Conservation (phyloP, 805 yeast genomes). For the Candida insectalens region DNA sequence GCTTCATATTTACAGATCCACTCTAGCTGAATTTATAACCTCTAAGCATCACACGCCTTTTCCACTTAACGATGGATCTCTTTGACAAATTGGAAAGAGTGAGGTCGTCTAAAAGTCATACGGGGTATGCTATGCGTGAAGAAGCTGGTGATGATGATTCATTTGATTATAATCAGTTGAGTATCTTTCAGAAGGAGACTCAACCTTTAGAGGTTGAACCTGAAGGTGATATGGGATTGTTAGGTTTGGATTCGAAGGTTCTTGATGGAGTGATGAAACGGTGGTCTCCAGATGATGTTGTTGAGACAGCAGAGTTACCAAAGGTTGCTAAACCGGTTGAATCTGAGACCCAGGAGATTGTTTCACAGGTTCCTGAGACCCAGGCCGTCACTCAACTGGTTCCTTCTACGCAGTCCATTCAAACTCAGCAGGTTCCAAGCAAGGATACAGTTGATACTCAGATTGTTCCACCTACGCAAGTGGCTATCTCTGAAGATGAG, state of each 20-base stretch:
- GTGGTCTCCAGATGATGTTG: neutral
- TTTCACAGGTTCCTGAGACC: neutral
- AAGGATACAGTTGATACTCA: too few species aligned
- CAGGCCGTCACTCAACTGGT: neutral
- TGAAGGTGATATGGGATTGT: neutral
- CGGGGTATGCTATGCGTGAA: neutral
- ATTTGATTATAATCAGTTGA: neutral
- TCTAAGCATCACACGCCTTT: too few species aligned
- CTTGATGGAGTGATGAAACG: slow-evolving; percentile 2
- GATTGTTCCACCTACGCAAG: slow-evolving; percentile 4
- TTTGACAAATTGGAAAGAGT: neutral
- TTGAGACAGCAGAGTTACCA: neutral
- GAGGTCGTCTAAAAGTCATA: neutral
- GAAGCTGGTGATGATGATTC: neutral
- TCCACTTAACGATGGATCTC: too few species aligned
- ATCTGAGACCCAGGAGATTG: too few species aligned
- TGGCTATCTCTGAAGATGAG: slow-evolving; percentile 4
- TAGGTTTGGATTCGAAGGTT: slow-evolving; percentile 2
- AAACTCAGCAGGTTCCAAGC: too few species aligned
- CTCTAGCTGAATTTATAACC: too few species aligned
- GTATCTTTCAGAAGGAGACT: slow-evolving; percentile 1
- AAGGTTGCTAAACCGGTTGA: neutral
- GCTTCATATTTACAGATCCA: too few species aligned
- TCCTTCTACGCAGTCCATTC: too few species aligned
- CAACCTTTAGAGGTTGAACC: neutral